Base-by-base conservation (phyloP, 225 moss, liverwort and hornwort genomes). In the Anthoceros angustus region DNA sequence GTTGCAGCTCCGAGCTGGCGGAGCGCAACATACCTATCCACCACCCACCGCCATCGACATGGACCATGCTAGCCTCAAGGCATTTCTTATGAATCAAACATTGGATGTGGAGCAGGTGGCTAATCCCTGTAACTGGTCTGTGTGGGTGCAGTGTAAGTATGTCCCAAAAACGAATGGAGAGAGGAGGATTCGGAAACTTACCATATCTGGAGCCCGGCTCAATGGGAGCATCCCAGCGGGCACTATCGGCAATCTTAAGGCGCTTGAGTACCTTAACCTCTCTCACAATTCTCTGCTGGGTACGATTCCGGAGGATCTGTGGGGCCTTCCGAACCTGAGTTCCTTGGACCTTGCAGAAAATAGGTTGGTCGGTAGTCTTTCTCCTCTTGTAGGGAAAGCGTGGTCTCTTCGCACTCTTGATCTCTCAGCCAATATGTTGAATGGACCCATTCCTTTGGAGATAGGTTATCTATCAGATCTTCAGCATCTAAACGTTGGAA, bases 301-400 rank as follows among this genome's bases (percentile, higher is more conserved):
- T 39, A 43, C 66, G 18, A 74, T 77, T 64, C 77, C 77, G 32
- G 38, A 38, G 7, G 73, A 74, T 25, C 16, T 77, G 5, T 8
- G 12, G 23, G 66, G 8, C 43, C 70, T 69, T 60, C 41, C 18
- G 0, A 55, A 40, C 14, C 42, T 77, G 26, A 4, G 55, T 42
- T 10, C 20, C 18, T 63, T 77, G 9, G 70, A 77, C 63, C 61
- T 77, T 12, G 70, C 73, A 41, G 9, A 40, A 3, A 77, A 77
- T 63, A 64, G 1, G 12, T 73, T 77, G 25, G 55, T 39, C 38
- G 70, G 77, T 7, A 61, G 55, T 10, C 26, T 77, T 25, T 70
- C 73, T n/a, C 43, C 9, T 55, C 16, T 25, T 6, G 24, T 77
- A 50, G 66, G 70, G 18, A 42, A 10, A 16, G 43, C 73, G 46